A percentile compares a stretch with the other conserved stretches of the same genome.
Evolutionary conservation across 2,329 filamentous ascomycete genomes (phyloP).

Genomic region (Verticillium albo-atrum): DNA sequence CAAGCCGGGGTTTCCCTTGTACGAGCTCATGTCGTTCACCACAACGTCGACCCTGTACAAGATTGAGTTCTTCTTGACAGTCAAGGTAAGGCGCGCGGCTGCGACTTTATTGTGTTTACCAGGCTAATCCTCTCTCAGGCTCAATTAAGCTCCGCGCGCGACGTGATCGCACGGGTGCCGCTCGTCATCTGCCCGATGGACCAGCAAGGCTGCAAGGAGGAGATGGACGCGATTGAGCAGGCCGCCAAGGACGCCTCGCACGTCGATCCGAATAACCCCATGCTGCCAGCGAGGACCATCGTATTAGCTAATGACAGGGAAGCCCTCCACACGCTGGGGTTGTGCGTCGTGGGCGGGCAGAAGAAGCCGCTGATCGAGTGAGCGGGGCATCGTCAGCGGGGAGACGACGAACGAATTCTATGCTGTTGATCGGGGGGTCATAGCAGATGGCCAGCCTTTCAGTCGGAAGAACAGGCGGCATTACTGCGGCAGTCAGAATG

Average conservation of each 20-base stretch:
- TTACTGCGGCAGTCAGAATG: background rate
- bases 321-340: constrained; percentile 54
- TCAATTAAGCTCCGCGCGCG: constrained; percentile 78
- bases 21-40: constrained; percentile 85
- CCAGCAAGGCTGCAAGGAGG: constrained; percentile 92
- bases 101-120: constrained; percentile 12
- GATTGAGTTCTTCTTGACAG: constrained; percentile 92
- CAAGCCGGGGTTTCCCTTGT: constrained; percentile 83
- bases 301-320: constrained; percentile 72
- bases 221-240: constrained; percentile 97
- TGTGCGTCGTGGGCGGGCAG: constrained; percentile 59
- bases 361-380: constrained; percentile 64
- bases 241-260: constrained; percentile 88
- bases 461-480: background rate
- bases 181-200: constrained; percentile 96
- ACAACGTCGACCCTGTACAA: constrained; percentile 94
- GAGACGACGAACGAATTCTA: background rate
- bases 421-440: background rate
- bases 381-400: background rate
- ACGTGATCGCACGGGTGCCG: constrained; percentile 83
- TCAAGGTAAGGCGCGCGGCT: constrained; percentile 62
- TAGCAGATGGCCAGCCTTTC: background rate
- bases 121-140: constrained; percentile 51
- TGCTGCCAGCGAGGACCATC: constrained; percentile 83
- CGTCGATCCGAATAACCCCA: constrained; percentile 84